Percentiles rank a stretch among this genome's conserved stretches.
phyloP scores from a whole-genome alignment of 2,329 filamentous ascomycete species.

The Hypoxylon sp. region DNA sequence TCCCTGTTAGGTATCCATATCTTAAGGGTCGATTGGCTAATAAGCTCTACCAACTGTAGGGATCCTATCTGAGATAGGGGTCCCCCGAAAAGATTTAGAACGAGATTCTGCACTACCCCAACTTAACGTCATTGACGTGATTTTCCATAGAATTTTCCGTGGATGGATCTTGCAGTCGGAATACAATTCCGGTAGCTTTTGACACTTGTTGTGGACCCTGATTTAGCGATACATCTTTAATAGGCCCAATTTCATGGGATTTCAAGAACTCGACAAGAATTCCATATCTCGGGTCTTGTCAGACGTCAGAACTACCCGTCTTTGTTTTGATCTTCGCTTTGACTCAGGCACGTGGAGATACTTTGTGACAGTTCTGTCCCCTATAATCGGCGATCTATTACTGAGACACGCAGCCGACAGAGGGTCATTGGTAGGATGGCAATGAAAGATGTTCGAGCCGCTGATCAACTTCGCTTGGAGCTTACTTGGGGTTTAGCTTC shows the following conservation, averaged over 20 bases:
- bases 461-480: constrained; percentile 26
- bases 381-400: constrained; percentile 20
- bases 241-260: constrained; percentile 25
- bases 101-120: constrained; percentile 11
- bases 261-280: constrained; percentile 34
- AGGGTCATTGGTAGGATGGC: constrained; percentile 14
- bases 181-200: constrained; percentile 1
- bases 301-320: constrained; percentile 34
- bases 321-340: background rate
- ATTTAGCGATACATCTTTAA: constrained; percentile 5
- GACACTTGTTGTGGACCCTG: constrained; percentile 7
- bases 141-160: constrained; percentile 3
- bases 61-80: constrained; percentile 24
- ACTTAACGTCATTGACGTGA: constrained; percentile 25
- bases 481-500: constrained; percentile 34
- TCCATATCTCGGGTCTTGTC: constrained; percentile 36
- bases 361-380: constrained; percentile 1
- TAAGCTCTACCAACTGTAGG: constrained; percentile 30
- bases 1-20: constrained; percentile 1
- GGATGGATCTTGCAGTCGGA: constrained; percentile 6
- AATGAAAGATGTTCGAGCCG: constrained; percentile 7
- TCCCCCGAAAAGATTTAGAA: constrained; percentile 16
- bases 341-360: constrained; percentile 18
- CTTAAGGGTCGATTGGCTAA: constrained; percentile 21
- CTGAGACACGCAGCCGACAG: constrained; percentile 18